These are phyloP conservation scores for Phaeosphaeria sp. DNA, from an alignment of 2,329 filamentous ascomycete species.

Conservation along the genomic window DNA sequence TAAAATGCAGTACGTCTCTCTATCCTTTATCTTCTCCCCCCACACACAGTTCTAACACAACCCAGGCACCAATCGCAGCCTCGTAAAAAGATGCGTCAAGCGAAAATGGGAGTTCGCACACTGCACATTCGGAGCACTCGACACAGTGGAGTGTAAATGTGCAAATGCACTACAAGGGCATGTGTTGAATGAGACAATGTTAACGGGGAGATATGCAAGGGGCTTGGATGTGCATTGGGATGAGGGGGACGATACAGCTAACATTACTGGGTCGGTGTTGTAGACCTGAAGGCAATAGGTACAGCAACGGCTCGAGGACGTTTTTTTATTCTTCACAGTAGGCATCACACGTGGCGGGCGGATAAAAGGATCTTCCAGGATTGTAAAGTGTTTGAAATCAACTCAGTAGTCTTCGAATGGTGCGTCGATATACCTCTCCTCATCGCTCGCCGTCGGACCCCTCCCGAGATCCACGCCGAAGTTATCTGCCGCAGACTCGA, in stretches of 20 bases:
- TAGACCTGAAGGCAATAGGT: no score
- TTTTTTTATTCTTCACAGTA: no score
- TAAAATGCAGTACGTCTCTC: not conserved
- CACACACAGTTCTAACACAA: no score
- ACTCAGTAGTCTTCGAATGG: constrained; percentile 19
- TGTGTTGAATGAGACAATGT: not conserved
- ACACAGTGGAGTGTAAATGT: not conserved
- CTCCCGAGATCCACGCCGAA: constrained; percentile 42
- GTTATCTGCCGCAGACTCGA: constrained; percentile 47
- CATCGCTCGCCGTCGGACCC: constrained; percentile 27
- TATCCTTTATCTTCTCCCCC: not conserved
- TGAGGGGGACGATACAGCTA: no score
- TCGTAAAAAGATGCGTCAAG: not conserved
- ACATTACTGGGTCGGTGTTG: no score
- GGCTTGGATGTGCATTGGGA: not conserved
- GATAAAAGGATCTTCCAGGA: no score
- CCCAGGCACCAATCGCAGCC: not conserved
- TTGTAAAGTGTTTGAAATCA: no score
- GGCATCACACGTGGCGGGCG: no score
- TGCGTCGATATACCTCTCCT: constrained; percentile 31
- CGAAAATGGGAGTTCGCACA: not conserved
- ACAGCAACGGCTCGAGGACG: no score
- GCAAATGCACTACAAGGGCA: not conserved
- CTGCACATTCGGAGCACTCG: not conserved
- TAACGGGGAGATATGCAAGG: not conserved